Conservation (phyloP, 345 rosid genomes). For the Viola odorata region DNA sequence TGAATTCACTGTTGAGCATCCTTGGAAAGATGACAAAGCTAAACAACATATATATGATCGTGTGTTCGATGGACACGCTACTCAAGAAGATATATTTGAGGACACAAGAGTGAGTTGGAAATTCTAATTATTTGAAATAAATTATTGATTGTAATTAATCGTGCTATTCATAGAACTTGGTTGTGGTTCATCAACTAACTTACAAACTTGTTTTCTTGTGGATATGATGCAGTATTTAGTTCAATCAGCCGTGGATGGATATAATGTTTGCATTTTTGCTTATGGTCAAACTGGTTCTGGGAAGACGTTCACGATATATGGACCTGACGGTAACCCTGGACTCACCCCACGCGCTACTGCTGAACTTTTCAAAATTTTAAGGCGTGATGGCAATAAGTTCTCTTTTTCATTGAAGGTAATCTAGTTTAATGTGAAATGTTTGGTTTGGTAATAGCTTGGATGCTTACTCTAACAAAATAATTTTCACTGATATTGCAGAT, state of each 20-base stretch:
- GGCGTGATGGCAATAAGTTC: slow-evolving; percentile 69
- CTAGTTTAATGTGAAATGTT: not conserved
- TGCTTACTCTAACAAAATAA: not conserved
- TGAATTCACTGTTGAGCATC: slow-evolving; percentile 91
- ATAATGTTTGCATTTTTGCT: slow-evolving; percentile 92
- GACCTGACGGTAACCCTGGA: slow-evolving; percentile 70
- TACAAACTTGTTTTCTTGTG: slow-evolving; percentile 7
- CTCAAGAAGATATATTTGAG: slow-evolving; percentile 82
- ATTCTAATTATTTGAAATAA: not conserved
- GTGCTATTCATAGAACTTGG: not conserved
- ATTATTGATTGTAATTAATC: not conserved
- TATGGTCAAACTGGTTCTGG: slow-evolving; percentile 99
- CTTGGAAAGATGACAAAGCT: slow-evolving; percentile 84
- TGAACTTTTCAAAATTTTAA: slow-evolving; percentile 79
- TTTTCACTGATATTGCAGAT: no score
- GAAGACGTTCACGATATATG: slow-evolving; percentile 93
- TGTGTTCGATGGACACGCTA: slow-evolving; percentile 72
- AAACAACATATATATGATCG: slow-evolving; percentile 91
- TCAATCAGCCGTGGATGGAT: slow-evolving; percentile 95
- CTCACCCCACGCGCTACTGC: slow-evolving; percentile 80
- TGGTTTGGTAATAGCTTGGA: not conserved
- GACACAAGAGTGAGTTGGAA: slow-evolving; percentile 64
- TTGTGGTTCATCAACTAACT: not conserved
- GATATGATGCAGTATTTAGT: slow-evolving; percentile 61
- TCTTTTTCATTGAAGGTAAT: slow-evolving; percentile 81